These are phyloP conservation scores for Cyberlindnera galapagoensis DNA, from an alignment of 805 yeast genomes.

Conservation along the genomic window DNA sequence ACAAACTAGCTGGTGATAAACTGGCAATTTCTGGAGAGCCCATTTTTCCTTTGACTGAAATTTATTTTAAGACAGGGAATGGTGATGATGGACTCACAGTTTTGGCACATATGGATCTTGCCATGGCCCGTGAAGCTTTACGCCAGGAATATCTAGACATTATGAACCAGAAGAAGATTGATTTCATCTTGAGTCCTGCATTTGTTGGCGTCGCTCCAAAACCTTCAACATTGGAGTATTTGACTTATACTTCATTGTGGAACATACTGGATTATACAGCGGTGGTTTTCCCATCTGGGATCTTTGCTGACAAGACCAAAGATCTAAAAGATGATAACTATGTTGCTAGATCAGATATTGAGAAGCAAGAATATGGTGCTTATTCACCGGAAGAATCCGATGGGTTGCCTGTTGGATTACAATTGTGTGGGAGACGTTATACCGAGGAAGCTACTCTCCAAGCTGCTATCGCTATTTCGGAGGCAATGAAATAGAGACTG, in stretches of 20 bases:
- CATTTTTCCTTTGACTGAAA: slow-evolving; percentile 54
- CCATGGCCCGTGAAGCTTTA: slow-evolving; percentile 49
- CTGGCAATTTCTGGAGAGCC: slow-evolving; percentile 66
- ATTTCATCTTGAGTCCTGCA: slow-evolving; percentile 61
- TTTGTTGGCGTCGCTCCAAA: slow-evolving; percentile 69
- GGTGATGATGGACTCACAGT: slow-evolving; percentile 43
- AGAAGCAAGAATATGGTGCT: slow-evolving; percentile 27
- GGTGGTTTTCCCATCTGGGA: slow-evolving; percentile 51
- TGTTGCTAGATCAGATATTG: slow-evolving; percentile 14
- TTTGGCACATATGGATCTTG: slow-evolving; percentile 50
- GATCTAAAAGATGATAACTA: slow-evolving; percentile 38
- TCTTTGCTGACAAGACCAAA: slow-evolving; percentile 30
- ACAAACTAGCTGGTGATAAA: slow-evolving; percentile 44
- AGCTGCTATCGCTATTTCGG: slow-evolving; percentile 29
- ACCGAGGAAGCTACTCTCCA: slow-evolving; percentile 41
- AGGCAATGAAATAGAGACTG: too few species aligned
- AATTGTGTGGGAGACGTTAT: slow-evolving; percentile 43
- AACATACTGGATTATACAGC: slow-evolving; percentile 68
- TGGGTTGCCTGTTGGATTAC: slow-evolving; percentile 48
- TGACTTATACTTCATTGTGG: slow-evolving; percentile 77
- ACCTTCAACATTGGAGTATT: slow-evolving; percentile 55
- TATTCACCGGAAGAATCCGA: slow-evolving; percentile 38
- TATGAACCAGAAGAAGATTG: slow-evolving; percentile 48
- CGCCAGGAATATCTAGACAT: slow-evolving; percentile 50
- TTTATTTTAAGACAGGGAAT: slow-evolving; percentile 51